Evolutionary conservation across 1,139 yeast species (phyloP), one percentile per base, ranked within the genome.

Genomic region (Pichia sp.): DNA sequence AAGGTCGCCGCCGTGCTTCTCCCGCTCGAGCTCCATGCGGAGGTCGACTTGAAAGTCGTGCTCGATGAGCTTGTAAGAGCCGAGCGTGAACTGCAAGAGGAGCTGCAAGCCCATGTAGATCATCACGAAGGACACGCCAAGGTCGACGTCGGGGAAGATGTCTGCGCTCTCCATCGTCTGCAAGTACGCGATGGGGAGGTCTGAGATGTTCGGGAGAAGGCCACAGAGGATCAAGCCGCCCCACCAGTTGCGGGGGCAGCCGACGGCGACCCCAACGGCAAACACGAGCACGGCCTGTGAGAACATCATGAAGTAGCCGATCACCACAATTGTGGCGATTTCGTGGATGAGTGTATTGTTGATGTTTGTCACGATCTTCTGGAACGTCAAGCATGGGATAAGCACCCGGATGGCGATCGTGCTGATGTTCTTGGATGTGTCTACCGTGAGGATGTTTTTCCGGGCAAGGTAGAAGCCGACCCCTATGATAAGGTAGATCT

Each of bases 71-170:
- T 82, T 75, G 68, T 82, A 85, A 3, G 90, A 80, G 2, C 97
- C 97, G 46, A 86, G 69, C 61, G 87, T 86, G 71, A 90, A 92
- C 61, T 89, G 85, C 62, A 80, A 76, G 29, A 88, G 69, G 42
- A 85, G 74, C 67, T 88, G 93, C 40, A 86, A 77, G 5, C 90
- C 87, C 55, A 87, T 74, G 64, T 85, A 89, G 48, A 92, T 85
- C 67, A 92, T 85, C 23, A 89, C 85, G 68, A 87, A 90, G 0
- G 97, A 96, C 36, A 87, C 88, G 13, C 98, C 98, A 62, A 80
- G 79, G 56, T 81, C 79, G 36, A 90, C 89, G 59, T 88, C 82
- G 0, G 81, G 70, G 62, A 92, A 85, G 1, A 80, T 75, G 34
- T 52, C 30, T 0, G 81, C 75, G n/a, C 79, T 75, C 40, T 87